Evolutionary conservation across 1,139 yeast species (phyloP).

Genomic region (Pichia sp.): DNA sequence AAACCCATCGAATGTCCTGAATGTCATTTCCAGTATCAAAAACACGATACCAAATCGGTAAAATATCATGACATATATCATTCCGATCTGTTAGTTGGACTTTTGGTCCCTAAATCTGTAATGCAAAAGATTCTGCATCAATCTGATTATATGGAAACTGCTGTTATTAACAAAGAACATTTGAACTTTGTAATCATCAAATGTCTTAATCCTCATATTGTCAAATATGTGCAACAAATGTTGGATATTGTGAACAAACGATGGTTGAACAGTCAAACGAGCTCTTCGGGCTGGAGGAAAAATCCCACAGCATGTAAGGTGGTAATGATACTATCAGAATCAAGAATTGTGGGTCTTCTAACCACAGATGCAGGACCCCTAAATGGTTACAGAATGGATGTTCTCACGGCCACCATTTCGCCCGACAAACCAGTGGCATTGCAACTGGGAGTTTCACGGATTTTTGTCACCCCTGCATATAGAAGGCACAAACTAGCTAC

Average conservation of each 20-base stretch:
- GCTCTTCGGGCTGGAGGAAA: slow-evolving; percentile 3
- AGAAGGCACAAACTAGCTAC: slow-evolving; percentile 45
- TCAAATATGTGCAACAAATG: background rate
- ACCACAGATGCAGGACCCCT: background rate
- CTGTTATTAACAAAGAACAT: background rate
- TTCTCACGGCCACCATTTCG: slow-evolving; percentile 27
- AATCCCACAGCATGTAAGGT: slow-evolving; percentile 3
- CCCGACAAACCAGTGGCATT: slow-evolving; percentile 25
- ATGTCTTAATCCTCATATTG: slow-evolving; percentile 1
- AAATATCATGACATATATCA: background rate
- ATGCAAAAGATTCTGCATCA: too few species aligned
- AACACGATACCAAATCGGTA: background rate
- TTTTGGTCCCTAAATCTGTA: background rate
- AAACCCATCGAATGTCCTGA: background rate
- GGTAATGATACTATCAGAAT: background rate
- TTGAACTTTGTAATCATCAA: slow-evolving; percentile 24
- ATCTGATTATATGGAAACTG: background rate
- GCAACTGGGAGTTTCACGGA: slow-evolving; percentile 48
- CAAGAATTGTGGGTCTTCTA: background rate
- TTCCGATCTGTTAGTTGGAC: background rate
- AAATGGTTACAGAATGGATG: slow-evolving; percentile 42
- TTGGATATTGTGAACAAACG: slow-evolving; percentile 2
- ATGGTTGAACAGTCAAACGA: slow-evolving; percentile 3
- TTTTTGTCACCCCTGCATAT: slow-evolving; percentile 51
- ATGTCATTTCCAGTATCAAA: background rate